Percentiles rank a stretch among this genome's conserved stretches.
Conservation (phyloP, 768 basidiomycete species). For the Lactifluus subvellereus region DNA sequence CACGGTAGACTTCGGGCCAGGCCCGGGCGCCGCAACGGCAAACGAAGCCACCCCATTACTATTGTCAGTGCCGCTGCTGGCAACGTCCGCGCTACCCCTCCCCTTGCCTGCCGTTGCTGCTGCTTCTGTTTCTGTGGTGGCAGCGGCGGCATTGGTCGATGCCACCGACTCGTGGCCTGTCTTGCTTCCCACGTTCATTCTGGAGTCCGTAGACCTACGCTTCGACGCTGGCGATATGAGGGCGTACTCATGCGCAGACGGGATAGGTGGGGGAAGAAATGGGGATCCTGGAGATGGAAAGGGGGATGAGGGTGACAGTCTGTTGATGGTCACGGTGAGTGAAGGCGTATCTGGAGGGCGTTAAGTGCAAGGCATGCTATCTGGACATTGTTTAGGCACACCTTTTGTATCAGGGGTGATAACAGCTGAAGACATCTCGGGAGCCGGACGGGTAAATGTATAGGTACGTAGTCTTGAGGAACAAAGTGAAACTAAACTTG, state of each 20-base stretch:
- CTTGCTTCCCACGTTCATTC: constrained; percentile 20
- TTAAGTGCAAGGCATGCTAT: not conserved
- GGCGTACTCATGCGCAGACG: constrained; percentile 64
- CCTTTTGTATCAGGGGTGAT: constrained; percentile 24
- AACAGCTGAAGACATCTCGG: constrained; percentile 13
- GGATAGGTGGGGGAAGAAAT: constrained; percentile 63
- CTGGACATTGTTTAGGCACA: not conserved
- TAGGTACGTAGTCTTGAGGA: not conserved
- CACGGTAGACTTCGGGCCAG: not conserved
- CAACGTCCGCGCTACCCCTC: not conserved
- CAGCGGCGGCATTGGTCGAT: not conserved
- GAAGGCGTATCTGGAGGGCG: constrained; percentile 13
- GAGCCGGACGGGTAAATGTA: not conserved
- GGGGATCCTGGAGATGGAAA: constrained; percentile 63
- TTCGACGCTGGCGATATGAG: constrained; percentile 37
- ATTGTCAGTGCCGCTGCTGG: not conserved
- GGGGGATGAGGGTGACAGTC: constrained; percentile 38
- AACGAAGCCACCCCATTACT: not conserved
- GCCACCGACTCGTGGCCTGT: constrained; percentile 10
- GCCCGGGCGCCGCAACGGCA: not conserved
- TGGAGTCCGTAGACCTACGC: constrained; percentile 17
- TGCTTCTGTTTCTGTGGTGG: not conserved
- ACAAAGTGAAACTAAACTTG: not conserved
- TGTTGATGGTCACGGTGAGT: constrained; percentile 32
- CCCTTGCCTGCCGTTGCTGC: not conserved